Percentiles rank a stretch among this genome's conserved stretches.
These are phyloP conservation scores for Saturnispora gosingensis DNA, from an alignment of 805 yeast genomes.

Conservation along the genomic window DNA sequence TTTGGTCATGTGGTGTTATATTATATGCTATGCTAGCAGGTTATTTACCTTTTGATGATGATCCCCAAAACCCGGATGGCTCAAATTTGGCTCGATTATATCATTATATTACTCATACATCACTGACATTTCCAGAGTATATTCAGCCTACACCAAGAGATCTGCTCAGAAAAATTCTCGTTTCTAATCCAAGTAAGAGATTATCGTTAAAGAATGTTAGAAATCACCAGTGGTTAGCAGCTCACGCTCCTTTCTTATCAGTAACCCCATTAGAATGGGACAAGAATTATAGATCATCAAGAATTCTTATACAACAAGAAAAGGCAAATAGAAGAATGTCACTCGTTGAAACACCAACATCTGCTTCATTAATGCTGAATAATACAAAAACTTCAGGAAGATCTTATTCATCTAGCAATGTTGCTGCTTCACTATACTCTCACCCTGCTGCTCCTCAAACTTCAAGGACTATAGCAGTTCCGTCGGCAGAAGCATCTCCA, in stretches of 20 bases:
- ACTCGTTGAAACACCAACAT: slow-evolving; percentile 35
- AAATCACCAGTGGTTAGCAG: slow-evolving; percentile 81
- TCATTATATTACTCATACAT: slow-evolving; percentile 83
- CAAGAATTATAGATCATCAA: slow-evolving; percentile 38
- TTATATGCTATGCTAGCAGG: slow-evolving; percentile 96
- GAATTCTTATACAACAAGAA: slow-evolving; percentile 17
- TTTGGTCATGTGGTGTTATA: slow-evolving; percentile 96
- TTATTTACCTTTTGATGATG: slow-evolving; percentile 95
- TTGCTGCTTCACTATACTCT: slow-evolving; percentile 32
- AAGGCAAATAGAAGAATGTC: slow-evolving; percentile 31
- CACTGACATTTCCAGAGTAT: slow-evolving; percentile 92
- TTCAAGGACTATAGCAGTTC: slow-evolving; percentile 31
- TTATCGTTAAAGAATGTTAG: slow-evolving; percentile 60
- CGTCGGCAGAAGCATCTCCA: slow-evolving; percentile 22
- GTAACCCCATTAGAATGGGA: slow-evolving; percentile 93
- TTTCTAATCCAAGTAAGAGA: slow-evolving; percentile 76
- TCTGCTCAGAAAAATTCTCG: slow-evolving; percentile 71
- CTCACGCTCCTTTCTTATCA: slow-evolving; percentile 72
- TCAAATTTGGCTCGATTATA: slow-evolving; percentile 85
- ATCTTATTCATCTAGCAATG: slow-evolving; percentile 33
- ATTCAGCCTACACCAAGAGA: slow-evolving; percentile 87
- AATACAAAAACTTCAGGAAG: slow-evolving; percentile 20
- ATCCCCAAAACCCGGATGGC: slow-evolving; percentile 93
- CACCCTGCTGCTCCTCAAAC: slow-evolving; percentile 63
- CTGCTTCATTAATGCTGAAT: slow-evolving; percentile 31